Base-by-base conservation (phyloP, 2,329 filamentous ascomycete genomes). In the Tolypocladium paradoxum region DNA sequence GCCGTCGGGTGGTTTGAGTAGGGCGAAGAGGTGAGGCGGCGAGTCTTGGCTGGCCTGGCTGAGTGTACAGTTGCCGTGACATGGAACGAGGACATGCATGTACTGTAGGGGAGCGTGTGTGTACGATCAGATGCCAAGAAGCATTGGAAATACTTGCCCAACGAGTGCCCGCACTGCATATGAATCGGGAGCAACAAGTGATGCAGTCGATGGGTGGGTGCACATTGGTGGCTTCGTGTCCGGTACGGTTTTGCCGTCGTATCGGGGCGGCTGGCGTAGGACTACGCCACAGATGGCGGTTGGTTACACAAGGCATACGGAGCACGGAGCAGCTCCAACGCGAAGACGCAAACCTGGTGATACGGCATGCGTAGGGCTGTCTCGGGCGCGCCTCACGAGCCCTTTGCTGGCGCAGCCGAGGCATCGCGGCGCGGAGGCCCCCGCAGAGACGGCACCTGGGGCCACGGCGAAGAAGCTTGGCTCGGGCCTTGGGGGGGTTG, bases 21-120 rank as follows among this genome's bases (percentile, higher is more conserved):
- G 62, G 14, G 57, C 53, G 27, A 60, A 58, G 59, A 64, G 60
- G 55, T 66, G 49, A 57, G 53, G 33, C 29, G 33, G 24, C 11
- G 35, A 22, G 22, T 18, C 31, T 31, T 24, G 7, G 38, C 43
- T 2, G 11, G 43, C 27, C 27, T 14, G 14, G 3, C 24, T 2
- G 27, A 46, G n/a, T 47, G 43, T 47, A 49, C n/a, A 31, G 37
- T 18, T 49, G 38, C 34, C 48, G n/a, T 12, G 24, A 29, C 14
- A 49, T 49, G 22, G 16, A 16, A 18, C 24, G 48, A 16, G 20
- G 33, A 9, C n/a, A 18, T 9, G 40, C 14, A 18, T 4, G 48
- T 27, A 49, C 33, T 29, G 24, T 27, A 49, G 48, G 22, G 33
- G 48, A 37, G 35, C 35, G 22, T 29, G 43, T 27, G 16, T 38